phyloP scores from a whole-genome alignment of 352 stramenopile genomes.

The Globisporangium rhizosaccharum region DNA sequence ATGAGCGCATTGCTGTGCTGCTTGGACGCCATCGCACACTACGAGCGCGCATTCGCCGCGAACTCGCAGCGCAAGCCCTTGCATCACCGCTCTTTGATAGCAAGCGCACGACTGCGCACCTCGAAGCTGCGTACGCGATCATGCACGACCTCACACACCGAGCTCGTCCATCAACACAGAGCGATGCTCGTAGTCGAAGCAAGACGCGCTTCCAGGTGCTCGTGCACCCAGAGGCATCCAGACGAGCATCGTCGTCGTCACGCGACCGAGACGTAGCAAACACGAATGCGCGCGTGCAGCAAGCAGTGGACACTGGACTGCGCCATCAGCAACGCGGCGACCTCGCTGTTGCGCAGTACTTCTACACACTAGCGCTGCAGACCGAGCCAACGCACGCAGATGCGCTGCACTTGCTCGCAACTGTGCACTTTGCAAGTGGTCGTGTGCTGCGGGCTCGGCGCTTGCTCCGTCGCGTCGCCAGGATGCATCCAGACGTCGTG shows the following conservation, averaged over 20 bases:
- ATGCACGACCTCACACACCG: conserved; percentile 52
- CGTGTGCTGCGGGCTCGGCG: conserved; percentile 12
- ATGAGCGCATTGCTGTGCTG: conserved; percentile 52
- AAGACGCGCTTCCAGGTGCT: conserved; percentile 31
- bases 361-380: conserved; percentile 24
- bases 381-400: conserved; percentile 15
- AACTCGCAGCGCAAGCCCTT: conserved; percentile 27
- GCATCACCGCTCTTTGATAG: conserved; percentile 73
- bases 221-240: conserved; percentile 22
- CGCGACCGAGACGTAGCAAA: background rate
- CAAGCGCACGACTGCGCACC: conserved; percentile 33
- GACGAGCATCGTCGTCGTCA: background rate
- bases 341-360: conserved; percentile 17
- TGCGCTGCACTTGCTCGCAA: conserved; percentile 46
- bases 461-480: conserved; percentile 19
- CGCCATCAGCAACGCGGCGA: conserved; percentile 23
- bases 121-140: conserved; percentile 66
- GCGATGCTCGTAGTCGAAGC: background rate
- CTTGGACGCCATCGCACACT: conserved; percentile 27
- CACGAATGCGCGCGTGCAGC: conserved; percentile 11
- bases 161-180: background rate
- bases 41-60: conserved; percentile 19
- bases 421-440: conserved; percentile 19
- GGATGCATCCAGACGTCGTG: conserved; percentile 16
- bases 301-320: conserved; percentile 19